Evolutionary conservation across 768 basidiomycete genomes (phyloP).

Genomic region (Trametes maxima): DNA sequence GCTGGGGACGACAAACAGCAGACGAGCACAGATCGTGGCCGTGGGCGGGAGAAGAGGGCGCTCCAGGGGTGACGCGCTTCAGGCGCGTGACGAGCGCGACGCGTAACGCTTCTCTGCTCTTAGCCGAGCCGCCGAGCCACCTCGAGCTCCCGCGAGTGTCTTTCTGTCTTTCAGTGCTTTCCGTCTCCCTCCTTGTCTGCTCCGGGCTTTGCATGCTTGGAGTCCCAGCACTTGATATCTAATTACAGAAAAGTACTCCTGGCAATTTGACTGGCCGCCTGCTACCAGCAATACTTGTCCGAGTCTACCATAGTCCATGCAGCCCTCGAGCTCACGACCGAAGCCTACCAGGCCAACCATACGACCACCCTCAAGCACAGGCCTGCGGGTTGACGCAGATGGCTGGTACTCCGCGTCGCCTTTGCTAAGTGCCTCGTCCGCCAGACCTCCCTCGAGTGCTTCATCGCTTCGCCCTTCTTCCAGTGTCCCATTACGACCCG

Average conservation of each 20-base stretch:
- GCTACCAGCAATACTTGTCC: too few relatives aligned
- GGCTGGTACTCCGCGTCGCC: conserved; percentile 18
- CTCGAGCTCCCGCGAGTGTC: too few relatives aligned
- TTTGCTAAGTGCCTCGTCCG: conserved; percentile 12
- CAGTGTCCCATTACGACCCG: conserved; percentile 20
- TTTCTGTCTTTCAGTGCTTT: too few relatives aligned
- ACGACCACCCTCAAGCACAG: neutral
- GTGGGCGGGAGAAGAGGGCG: neutral
- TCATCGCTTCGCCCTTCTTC: conserved; percentile 17
- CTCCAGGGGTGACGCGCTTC: conserved; percentile 1
- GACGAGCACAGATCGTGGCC: neutral
- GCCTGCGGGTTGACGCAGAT: conserved; percentile 14
- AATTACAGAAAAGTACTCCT: too few relatives aligned
- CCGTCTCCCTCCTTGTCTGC: too few relatives aligned
- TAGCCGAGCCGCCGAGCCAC: neutral
- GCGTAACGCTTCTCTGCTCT: neutral
- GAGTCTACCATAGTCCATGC: neutral
- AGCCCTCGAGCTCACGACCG: conserved; percentile 8
- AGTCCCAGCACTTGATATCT: too few relatives aligned
- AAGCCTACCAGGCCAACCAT: neutral
- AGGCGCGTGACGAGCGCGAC: conserved; percentile 13
- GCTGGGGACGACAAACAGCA: neutral
- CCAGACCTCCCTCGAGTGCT: conserved; percentile 3
- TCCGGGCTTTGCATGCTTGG: too few relatives aligned
- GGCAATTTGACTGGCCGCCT: too few relatives aligned